A percentile compares a stretch with the other conserved stretches of the same genome.
phyloP scores from a whole-genome alignment of 148 eudicot genomes.

The Heliosperma pusillum region DNA sequence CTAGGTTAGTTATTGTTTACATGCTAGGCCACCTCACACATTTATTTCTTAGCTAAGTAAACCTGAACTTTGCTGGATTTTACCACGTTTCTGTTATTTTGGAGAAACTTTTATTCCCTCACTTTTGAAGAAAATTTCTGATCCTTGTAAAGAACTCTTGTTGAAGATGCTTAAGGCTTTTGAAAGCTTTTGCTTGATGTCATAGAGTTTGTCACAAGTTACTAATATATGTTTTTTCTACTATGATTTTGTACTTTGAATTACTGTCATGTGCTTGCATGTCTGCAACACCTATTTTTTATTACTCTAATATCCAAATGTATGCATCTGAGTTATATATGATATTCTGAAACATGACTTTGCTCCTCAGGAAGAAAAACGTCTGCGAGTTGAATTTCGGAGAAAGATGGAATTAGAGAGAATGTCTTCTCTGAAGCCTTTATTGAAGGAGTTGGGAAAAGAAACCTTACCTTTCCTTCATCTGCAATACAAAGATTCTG shows the following conservation, averaged over 20 bases:
- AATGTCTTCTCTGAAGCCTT: constrained; percentile 60
- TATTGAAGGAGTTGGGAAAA: constrained; percentile 54
- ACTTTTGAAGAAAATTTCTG: background rate
- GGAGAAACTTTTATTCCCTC: background rate
- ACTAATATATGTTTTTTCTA: background rate
- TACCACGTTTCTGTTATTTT: background rate
- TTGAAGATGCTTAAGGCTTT: constrained; percentile 7
- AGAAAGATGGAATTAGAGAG: constrained; percentile 80
- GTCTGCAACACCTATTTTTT: background rate
- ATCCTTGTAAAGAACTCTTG: background rate
- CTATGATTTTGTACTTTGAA: background rate
- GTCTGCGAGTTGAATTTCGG: constrained; percentile 49
- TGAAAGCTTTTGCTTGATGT: background rate
- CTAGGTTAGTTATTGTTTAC: background rate
- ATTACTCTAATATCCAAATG: background rate
- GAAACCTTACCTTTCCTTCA: constrained; percentile 74
- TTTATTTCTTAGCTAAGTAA: background rate
- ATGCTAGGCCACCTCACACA: background rate
- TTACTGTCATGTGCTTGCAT: background rate
- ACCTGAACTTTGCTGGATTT: background rate
- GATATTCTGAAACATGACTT: constrained; percentile 6
- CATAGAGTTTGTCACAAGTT: background rate
- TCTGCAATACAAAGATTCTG: constrained; percentile 63
- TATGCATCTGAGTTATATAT: constrained; percentile 8
- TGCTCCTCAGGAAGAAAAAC: constrained; percentile 65